phyloP scores from a whole-genome alignment of 2,329 filamentous ascomycete genomes.

The Alternaria brassicicola region DNA sequence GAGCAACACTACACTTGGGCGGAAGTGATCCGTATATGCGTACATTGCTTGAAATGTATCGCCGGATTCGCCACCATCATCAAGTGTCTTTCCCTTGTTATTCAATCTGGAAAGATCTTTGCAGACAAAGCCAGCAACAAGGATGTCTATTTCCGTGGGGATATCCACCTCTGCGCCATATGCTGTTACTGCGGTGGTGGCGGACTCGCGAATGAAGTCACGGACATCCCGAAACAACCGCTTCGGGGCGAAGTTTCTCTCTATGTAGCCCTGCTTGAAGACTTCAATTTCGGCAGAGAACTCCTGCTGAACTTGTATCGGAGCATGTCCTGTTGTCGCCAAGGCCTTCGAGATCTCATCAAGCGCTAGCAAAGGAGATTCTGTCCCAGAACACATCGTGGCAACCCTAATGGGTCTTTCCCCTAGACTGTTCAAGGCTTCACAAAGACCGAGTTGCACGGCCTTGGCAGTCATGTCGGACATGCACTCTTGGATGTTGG shows the following conservation, averaged over 20 bases:
- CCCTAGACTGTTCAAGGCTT: conserved; percentile 46
- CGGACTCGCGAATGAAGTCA: conserved; percentile 52
- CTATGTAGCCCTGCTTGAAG: conserved; percentile 56
- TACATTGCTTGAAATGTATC: conserved; percentile 69
- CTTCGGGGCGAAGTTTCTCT: conserved; percentile 52
- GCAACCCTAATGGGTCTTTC: conserved; percentile 60
- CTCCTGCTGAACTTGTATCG: conserved; percentile 44
- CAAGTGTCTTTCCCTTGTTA: conserved; percentile 57
- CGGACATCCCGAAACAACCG: conserved; percentile 55
- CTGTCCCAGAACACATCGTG: conserved; percentile 81
- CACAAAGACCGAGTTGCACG: conserved; percentile 37
- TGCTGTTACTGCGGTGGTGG: conserved; percentile 65
- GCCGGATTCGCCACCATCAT: conserved; percentile 66
- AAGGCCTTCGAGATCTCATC: conserved; percentile 55
- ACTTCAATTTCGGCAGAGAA: conserved; percentile 57
- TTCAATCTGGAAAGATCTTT: conserved; percentile 76
- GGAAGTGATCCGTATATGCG: conserved; percentile 60
- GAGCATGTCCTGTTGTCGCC: background rate
- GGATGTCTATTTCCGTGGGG: conserved; percentile 65
- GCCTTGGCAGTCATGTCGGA: conserved; percentile 53
- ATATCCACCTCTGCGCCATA: conserved; percentile 66
- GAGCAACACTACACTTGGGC: conserved; percentile 69
- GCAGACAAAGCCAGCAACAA: conserved; percentile 76
- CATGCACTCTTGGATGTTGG: conserved; percentile 58
- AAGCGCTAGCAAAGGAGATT: conserved; percentile 72